Conservation (phyloP, 148 eudicot genomes). For the Gaultheria prostrata region DNA sequence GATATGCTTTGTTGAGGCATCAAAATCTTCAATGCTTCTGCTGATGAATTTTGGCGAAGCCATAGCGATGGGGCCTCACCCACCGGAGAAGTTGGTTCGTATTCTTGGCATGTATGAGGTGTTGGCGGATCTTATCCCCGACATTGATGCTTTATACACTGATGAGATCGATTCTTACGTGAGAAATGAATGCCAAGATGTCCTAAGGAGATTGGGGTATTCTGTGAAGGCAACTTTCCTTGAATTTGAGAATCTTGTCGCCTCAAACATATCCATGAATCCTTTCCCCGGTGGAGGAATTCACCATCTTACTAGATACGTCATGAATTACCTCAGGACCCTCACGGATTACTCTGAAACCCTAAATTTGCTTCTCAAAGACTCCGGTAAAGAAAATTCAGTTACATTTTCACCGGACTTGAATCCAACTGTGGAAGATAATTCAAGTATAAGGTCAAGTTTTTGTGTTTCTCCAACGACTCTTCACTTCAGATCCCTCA, state of each 20-base stretch:
- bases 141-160: constrained; percentile 48
- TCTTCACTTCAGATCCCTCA: constrained; percentile 52
- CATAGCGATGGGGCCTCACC: constrained; percentile 70
- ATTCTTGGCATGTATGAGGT: constrained; percentile 81
- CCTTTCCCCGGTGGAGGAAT: constrained; percentile 73
- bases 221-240: constrained; percentile 73
- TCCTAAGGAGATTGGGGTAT: constrained; percentile 51
- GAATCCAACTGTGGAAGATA: constrained; percentile 41
- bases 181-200: constrained; percentile 53
- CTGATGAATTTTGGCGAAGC: constrained; percentile 77
- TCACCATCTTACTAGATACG: constrained; percentile 70
- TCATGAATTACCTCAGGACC: constrained; percentile 70
- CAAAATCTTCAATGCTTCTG: constrained; percentile 58
- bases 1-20: constrained; percentile 59
- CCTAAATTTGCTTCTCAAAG: constrained; percentile 58
- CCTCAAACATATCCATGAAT: constrained; percentile 46
- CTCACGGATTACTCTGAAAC: constrained; percentile 58
- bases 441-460: constrained; percentile 15
- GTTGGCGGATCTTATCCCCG: constrained; percentile 49
- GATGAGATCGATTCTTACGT: constrained; percentile 40
- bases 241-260: constrained; percentile 65
- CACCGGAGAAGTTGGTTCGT: constrained; percentile 67
- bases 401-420: constrained; percentile 41
- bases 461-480: constrained; percentile 36
- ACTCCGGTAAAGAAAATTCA: constrained; percentile 36